Base-by-base conservation (phyloP, 805 yeast genomes). In the Pichia manshurica region DNA sequence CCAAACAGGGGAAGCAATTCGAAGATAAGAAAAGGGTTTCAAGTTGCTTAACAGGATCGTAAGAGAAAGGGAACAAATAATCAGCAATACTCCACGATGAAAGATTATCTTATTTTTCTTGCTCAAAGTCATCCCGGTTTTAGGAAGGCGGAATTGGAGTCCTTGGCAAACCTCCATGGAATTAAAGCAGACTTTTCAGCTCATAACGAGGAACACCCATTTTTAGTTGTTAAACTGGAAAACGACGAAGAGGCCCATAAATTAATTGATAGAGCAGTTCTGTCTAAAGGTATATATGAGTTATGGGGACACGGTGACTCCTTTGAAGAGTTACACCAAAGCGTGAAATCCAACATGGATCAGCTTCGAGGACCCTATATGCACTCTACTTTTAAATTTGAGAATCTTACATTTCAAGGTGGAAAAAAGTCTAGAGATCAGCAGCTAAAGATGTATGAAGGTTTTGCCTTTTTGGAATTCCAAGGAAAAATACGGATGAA, bases 111-210 rank as follows among this genome's bases (percentile, higher is more conserved):
- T 42, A 70, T 93, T n/a, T 80, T 84, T 60, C 73, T 93, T 60
- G 96, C 96, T 3, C 96, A 90, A 65, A 77, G 82, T 37, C 89
- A 88, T 60, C 80, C 83, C 44, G 74, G 77, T 50, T 91, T 91
- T 65, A 73, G 98, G 42, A 66, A 67, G 33, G 87, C 96, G 0
- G 99, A 91, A 66, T 67, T 93, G 32, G 88, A 84, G 56, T 83
- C 97, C 0, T 66, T 93, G 39, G 97, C 97, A 0, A 81, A 78
- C 31, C 64, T 85, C 45, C 67, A 77, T 53, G 66, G 67, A 16
- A 67, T 93, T 3, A 45, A 65, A 12, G 69, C 85, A 7, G 90
- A 87, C 60, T 67, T 88, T 43, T 64, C 78, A 15, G 59, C 61
- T 6, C 87, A 87, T 60, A 70, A 71, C 47, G 81, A 75, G 38